Percentiles rank a stretch among this genome's conserved stretches.
Conservation (phyloP, 192 early-diverging fungal species). For the Podochytrium sp. region DNA sequence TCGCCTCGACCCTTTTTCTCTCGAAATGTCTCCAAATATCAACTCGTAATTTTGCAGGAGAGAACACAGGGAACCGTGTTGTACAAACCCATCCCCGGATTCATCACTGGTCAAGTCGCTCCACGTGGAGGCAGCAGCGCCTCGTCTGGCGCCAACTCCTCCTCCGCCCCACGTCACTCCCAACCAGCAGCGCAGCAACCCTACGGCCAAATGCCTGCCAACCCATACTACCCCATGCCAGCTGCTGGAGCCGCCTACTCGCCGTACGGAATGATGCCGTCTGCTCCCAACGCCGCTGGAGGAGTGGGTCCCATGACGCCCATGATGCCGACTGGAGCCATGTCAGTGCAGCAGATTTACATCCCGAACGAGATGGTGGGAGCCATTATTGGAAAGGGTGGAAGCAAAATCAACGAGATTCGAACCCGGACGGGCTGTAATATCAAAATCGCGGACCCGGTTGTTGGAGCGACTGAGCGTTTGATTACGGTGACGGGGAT, state of each 20-base stretch:
- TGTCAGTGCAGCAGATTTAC: conserved; percentile 79
- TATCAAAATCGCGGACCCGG: conserved; percentile 86
- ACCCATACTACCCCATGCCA: background rate
- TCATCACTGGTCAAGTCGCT: conserved; percentile 24
- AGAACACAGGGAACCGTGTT: conserved; percentile 30
- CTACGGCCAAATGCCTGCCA: conserved; percentile 19
- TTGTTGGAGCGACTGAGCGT: conserved; percentile 80
- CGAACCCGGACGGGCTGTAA: conserved; percentile 52
- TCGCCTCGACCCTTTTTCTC: background rate
- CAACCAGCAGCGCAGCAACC: background rate
- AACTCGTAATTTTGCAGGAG: background rate
- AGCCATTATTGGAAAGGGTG: conserved; percentile 95
- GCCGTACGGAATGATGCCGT: background rate
- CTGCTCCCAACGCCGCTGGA: background rate
- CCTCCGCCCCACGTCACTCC: background rate
- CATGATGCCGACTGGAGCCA: conserved; percentile 33
- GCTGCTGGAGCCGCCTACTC: background rate
- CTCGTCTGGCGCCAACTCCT: background rate
- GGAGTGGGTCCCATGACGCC: conserved; percentile 18
- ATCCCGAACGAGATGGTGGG: conserved; percentile 97
- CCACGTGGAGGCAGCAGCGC: background rate
- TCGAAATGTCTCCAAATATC: background rate
- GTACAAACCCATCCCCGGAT: conserved; percentile 40
- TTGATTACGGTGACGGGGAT: conserved; percentile 92
- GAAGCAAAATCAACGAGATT: conserved; percentile 61